Percentiles rank a stretch among this genome's conserved stretches.
These are phyloP conservation scores for Fusarium concolor DNA, from an alignment of 2,329 filamentous ascomycete species.

Conservation along the genomic window DNA sequence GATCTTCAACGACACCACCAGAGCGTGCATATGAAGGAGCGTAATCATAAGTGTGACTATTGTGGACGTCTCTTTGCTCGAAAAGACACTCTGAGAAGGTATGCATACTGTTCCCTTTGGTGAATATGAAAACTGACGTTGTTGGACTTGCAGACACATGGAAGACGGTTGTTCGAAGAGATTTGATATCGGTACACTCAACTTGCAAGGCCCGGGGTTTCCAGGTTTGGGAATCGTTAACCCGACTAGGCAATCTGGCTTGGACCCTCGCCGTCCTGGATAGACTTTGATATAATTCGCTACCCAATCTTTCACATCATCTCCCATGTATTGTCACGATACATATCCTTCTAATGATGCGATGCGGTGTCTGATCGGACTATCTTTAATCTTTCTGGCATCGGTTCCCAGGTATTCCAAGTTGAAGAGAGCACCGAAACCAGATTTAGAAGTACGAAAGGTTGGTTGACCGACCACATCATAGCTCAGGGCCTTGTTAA, in stretches of 20 bases:
- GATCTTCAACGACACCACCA: slow-evolving; percentile 75
- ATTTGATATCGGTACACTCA: slow-evolving; percentile 67
- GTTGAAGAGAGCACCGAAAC: background rate
- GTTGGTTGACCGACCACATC: background rate
- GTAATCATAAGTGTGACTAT: slow-evolving; percentile 75
- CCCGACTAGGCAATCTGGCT: slow-evolving; percentile 29
- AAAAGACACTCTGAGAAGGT: slow-evolving; percentile 87
- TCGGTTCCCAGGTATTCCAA: background rate
- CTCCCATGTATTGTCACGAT: background rate
- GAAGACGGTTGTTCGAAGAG: slow-evolving; percentile 80
- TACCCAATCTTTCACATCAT: background rate
- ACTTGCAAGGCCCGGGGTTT: slow-evolving; percentile 54
- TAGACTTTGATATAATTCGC: slow-evolving; percentile 9
- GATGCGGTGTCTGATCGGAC: background rate
- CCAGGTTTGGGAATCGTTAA: slow-evolving; percentile 34
- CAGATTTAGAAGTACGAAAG: background rate
- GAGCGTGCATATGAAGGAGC: slow-evolving; percentile 79
- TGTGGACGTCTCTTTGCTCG: slow-evolving; percentile 80
- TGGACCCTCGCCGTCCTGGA: slow-evolving; percentile 33
- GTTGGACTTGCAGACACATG: slow-evolving; percentile 69
- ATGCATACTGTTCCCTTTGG: slow-evolving; percentile 43
- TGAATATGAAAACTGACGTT: slow-evolving; percentile 4
- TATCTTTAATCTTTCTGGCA: background rate
- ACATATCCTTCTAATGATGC: background rate
- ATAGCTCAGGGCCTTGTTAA: background rate